phyloP scores from a whole-genome alignment of 2,329 filamentous ascomycete genomes.

The Diaporthe ampelina region DNA sequence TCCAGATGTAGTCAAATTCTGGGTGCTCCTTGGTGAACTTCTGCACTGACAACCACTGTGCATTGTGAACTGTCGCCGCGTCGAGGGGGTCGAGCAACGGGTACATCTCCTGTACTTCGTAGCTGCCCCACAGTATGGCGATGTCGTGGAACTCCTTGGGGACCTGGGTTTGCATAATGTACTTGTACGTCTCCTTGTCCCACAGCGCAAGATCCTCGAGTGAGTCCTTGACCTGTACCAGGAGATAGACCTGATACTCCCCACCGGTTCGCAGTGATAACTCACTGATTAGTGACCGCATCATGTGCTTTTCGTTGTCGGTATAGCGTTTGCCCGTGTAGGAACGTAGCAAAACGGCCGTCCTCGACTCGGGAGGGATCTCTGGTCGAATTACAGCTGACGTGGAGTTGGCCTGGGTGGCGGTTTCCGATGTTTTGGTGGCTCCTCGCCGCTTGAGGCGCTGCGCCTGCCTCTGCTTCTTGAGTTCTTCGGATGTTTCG shows the following conservation, averaged over 20 bases:
- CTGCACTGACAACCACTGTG: constrained; percentile 81
- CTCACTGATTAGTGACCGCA: constrained; percentile 85
- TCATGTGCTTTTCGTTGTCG: constrained; percentile 82
- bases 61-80: constrained; percentile 67
- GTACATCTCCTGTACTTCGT: constrained; percentile 83
- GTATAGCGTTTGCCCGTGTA: constrained; percentile 83
- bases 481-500: constrained; percentile 39
- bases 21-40: constrained; percentile 82
- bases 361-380: constrained; percentile 64
- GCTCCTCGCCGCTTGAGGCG: constrained; percentile 7
- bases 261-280: constrained; percentile 81
- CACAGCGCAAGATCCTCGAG: constrained; percentile 67
- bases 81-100: constrained; percentile 73
- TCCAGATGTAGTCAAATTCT: constrained; percentile 87
- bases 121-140: constrained; percentile 80
- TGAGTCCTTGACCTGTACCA: constrained; percentile 81
- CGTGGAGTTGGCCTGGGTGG: constrained; percentile 20
- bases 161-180: constrained; percentile 63
- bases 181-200: constrained; percentile 69
- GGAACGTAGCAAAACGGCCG: constrained; percentile 81
- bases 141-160: constrained; percentile 71
- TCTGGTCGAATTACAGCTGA: constrained; percentile 28
- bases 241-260: constrained; percentile 84
- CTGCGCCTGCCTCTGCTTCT: constrained; percentile 39
- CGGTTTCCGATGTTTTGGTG: constrained; percentile 4